Evolutionary conservation across 2,329 filamentous ascomycete genomes (phyloP).

Genomic region (Cladorrhinum sp.): DNA sequence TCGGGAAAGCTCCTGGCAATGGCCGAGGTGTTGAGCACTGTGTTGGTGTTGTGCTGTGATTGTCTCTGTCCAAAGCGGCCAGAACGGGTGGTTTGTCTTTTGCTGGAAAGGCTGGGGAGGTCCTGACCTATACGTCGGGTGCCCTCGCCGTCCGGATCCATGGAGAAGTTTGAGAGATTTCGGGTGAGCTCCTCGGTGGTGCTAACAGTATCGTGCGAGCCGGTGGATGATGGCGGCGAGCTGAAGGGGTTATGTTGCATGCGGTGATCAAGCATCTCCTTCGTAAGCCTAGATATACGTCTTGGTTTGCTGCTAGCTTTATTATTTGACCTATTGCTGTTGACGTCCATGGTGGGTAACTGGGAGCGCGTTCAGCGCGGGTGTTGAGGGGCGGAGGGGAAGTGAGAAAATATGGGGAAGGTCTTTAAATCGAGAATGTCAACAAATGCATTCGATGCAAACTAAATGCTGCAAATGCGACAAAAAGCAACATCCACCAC

Average conservation of each 20-base stretch:
- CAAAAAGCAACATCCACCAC: background rate
- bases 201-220: constrained; percentile 55
- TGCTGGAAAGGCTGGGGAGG: constrained; percentile 32
- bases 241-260: constrained; percentile 53
- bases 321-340: constrained; percentile 25
- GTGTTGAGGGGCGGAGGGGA: background rate
- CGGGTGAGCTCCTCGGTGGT: constrained; percentile 51
- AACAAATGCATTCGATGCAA: background rate
- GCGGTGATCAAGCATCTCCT: constrained; percentile 51
- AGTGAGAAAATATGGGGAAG: background rate
- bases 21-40: constrained; percentile 37
- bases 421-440: background rate
- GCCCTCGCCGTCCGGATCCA: constrained; percentile 52
- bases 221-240: constrained; percentile 56
- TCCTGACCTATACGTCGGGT: constrained; percentile 50
- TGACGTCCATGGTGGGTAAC: constrained; percentile 25
- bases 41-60: constrained; percentile 24
- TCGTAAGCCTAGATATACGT: constrained; percentile 32
- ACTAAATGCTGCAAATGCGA: background rate
- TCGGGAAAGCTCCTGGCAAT: constrained; percentile 51
- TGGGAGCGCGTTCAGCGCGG: background rate
- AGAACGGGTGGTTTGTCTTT: constrained; percentile 23
- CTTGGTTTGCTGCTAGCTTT: constrained; percentile 24
- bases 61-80: constrained; percentile 27
- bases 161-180: constrained; percentile 51